Evolutionary conservation across 192 early-diverging fungal species (phyloP).

Genomic region (Haplosporangium gracile): DNA sequence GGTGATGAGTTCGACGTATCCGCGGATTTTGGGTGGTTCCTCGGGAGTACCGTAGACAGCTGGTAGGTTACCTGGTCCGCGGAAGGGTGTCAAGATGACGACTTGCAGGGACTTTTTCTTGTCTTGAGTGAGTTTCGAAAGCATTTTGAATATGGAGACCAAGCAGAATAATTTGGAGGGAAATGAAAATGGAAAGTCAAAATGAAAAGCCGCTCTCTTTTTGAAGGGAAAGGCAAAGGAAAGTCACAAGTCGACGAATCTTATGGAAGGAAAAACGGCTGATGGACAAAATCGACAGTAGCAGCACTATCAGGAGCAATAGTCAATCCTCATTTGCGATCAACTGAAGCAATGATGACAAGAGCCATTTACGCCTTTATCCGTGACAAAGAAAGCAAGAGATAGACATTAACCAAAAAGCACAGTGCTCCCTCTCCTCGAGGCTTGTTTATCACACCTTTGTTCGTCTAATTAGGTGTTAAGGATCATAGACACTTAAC

Average conservation of each 20-base stretch:
- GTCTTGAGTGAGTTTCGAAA: slow-evolving; percentile 9
- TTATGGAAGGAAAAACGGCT: no score
- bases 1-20: slow-evolving; percentile 38
- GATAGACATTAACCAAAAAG: no score
- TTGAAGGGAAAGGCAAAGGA: neutral
- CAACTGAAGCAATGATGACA: no score
- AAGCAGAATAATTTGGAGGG: neutral
- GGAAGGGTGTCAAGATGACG: slow-evolving; percentile 33
- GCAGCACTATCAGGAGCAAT: no score
- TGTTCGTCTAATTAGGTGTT: no score
- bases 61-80: slow-evolving; percentile 45
- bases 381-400: no score
- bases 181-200: neutral
- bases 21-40: slow-evolving; percentile 8
- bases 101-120: slow-evolving; percentile 17
- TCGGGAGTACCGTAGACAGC: slow-evolving; percentile 41
- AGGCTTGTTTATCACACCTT: no score
- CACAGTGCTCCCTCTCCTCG: no score
- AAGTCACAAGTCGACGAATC: neutral
- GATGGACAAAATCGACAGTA: no score
- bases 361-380: no score
- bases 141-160: neutral
- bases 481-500: no score
- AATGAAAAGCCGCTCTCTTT: neutral
- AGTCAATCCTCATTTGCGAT: no score